phyloP scores from a whole-genome alignment of 768 basidiomycete genomes.

The Macrolepiota fuliginosa region DNA sequence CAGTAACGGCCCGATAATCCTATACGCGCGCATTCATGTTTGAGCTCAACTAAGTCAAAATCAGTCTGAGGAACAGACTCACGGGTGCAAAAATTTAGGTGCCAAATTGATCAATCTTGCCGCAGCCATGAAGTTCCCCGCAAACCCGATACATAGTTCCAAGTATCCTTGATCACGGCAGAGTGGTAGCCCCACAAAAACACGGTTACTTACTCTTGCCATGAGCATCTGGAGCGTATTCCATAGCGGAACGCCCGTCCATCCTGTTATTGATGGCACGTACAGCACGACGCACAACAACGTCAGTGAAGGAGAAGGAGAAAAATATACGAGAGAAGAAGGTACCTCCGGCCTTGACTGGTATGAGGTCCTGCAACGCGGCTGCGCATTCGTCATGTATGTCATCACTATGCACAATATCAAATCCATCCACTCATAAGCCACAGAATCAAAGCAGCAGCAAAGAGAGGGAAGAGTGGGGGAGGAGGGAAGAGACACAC shows the following conservation, averaged over 20 bases:
- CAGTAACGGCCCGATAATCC: slow-evolving; percentile 13
- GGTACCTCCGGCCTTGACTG: neutral
- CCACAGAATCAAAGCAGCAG: no score
- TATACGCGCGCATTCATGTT: neutral
- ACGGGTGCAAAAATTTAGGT: slow-evolving; percentile 18
- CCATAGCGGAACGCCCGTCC: slow-evolving; percentile 7
- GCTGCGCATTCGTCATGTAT: slow-evolving; percentile 2
- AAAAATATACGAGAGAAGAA: no score
- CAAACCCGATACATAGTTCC: slow-evolving; percentile 17
- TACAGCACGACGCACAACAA: no score
- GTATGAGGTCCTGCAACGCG: neutral
- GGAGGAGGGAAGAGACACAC: neutral
- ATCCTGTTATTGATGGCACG: slow-evolving; percentile 2
- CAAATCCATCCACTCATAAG: no score
- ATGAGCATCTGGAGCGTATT: slow-evolving; percentile 16
- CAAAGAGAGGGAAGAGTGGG: neutral
- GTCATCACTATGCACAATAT: neutral
- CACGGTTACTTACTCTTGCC: slow-evolving; percentile 17
- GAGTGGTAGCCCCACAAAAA: slow-evolving; percentile 23
- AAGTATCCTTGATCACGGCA: slow-evolving; percentile 22
- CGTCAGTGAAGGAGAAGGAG: neutral
- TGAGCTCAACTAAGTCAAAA: neutral
- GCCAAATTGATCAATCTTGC: slow-evolving; percentile 17
- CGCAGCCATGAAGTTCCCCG: slow-evolving; percentile 17
- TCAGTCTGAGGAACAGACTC: slow-evolving; percentile 4